Evolutionary conservation across 805 yeast genomes (phyloP).

Genomic region (Candida xiaguanensis): DNA sequence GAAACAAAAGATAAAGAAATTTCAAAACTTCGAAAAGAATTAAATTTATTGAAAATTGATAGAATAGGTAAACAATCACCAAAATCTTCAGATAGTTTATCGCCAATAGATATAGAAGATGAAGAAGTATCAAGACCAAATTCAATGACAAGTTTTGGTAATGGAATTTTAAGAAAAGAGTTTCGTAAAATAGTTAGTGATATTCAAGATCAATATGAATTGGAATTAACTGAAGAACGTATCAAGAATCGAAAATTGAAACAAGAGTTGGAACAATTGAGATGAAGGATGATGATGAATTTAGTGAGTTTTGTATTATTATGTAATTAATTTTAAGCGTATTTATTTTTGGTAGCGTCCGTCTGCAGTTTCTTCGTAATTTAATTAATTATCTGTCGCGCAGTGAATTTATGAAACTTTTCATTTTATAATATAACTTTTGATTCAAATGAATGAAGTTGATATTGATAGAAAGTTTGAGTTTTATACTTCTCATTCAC

Average conservation of each 20-base stretch:
- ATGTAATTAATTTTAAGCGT: not conserved
- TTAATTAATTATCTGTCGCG: too few species aligned
- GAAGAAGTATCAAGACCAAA: conserved; percentile 19
- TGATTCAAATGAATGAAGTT: not conserved
- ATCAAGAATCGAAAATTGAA: conserved; percentile 44
- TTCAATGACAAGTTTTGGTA: conserved; percentile 30
- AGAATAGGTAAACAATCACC: conserved; percentile 30
- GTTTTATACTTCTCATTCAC: conserved; percentile 16
- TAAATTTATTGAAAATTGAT: conserved; percentile 43
- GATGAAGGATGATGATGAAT: not conserved
- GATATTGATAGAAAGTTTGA: conserved; percentile 9
- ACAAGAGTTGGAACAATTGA: conserved; percentile 16
- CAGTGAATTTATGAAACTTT: too few species aligned
- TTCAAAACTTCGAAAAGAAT: conserved; percentile 40
- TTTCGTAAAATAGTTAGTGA: conserved; percentile 63
- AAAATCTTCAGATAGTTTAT: conserved; percentile 6
- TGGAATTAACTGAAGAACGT: conserved; percentile 54
- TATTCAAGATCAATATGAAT: conserved; percentile 58
- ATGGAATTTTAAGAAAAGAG: conserved; percentile 60
- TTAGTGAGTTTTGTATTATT: not conserved
- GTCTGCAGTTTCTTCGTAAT: too few species aligned
- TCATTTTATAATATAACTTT: not conserved
- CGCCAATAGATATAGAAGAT: conserved; percentile 17
- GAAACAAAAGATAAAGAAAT: conserved; percentile 36
- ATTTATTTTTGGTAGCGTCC: not conserved